Evolutionary conservation across 495 filamentous ascomycete species (phyloP), one percentile per base, ranked within the genome.

Genomic region (Viridothelium virens): DNA sequence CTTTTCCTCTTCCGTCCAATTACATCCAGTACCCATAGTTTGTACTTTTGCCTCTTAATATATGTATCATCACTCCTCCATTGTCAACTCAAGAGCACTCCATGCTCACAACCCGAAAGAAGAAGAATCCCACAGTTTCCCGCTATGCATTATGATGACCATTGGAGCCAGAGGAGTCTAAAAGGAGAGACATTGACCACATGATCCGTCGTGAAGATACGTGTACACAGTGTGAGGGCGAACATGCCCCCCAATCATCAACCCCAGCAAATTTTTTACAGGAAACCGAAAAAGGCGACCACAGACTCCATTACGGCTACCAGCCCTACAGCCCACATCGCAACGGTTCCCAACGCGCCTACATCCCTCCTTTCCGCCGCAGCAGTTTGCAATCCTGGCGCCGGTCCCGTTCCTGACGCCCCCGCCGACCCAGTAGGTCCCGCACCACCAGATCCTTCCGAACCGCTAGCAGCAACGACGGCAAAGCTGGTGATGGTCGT

Each of bases 401-500:
- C 47, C 4, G 16, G n/a, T 31, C 12, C 44, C 38, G 62, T 64
- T 11, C 14, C n/a, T 18, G 56, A 25, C 16, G 56, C 62, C 14
- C 61, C 62, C 33, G 61, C 46, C 31, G 39, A 14, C 16, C 56
- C 46, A 9, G 65, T 61, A 4, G 41, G 41, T 16, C 11, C n/a
- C 18, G 41, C 38, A 7, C 33, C 33, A 34, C 18, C 18, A 63
- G 41, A 7, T 44, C 7, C 53, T 34, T 25, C 18, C n/a, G 48
- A 14, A n/a, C 25, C 53, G 36, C 31, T 59, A 11, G 46, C 64
- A 16, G 61, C 67, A 6, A 70, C 70, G 37, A 66, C 56, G 12
- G 65, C 71, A 64, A 63, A 77, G 50, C 69, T 73, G 37, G 77
- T 78, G 47, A 76, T 68, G 46, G 75, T 76, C 36, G 62, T 70